Percentiles rank a stretch among this genome's conserved stretches.
These are phyloP conservation scores for Yarrowia yakushimensis DNA, from an alignment of 805 yeast genomes.

Conservation along the genomic window DNA sequence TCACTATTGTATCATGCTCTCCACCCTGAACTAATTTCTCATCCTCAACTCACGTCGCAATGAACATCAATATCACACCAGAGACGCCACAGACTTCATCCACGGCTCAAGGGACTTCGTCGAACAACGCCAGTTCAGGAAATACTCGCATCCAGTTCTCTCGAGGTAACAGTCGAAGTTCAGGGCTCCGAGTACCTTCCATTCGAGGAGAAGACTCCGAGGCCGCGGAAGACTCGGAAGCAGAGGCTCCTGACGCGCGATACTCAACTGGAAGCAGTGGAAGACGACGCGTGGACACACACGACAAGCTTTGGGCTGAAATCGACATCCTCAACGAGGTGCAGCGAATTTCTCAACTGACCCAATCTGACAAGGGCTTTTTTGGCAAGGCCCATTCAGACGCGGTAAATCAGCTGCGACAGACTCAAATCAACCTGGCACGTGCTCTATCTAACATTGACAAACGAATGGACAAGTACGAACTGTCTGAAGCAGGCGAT, in stretches of 20 bases:
- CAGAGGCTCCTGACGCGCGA: background rate
- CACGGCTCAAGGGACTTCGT: background rate
- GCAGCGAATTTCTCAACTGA: conserved; percentile 49
- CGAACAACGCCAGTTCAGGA: background rate
- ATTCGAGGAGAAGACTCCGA: conserved; percentile 12
- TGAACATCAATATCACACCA: background rate
- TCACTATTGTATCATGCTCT: background rate
- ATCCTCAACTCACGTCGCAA: background rate
- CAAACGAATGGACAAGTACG: conserved; percentile 32
- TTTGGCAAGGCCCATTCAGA: conserved; percentile 46
- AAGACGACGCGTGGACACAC: conserved; percentile 48
- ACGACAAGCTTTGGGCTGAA: conserved; percentile 82
- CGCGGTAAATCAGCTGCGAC: conserved; percentile 52
- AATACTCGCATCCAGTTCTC: background rate
- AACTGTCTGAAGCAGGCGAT: conserved; percentile 39
- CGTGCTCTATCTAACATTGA: conserved; percentile 40
- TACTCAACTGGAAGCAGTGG: conserved; percentile 8
- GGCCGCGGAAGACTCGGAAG: conserved; percentile 4
- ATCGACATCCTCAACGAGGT: conserved; percentile 83
- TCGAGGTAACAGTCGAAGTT: conserved; percentile 12
- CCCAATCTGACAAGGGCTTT: conserved; percentile 37
- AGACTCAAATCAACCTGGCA: conserved; percentile 52
- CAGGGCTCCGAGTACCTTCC: conserved; percentile 9
- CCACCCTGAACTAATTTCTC: background rate
- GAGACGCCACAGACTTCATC: background rate